phyloP scores from a whole-genome alignment of 1,284 basidiomycete genomes.

The Ceratobasidium sp. region DNA sequence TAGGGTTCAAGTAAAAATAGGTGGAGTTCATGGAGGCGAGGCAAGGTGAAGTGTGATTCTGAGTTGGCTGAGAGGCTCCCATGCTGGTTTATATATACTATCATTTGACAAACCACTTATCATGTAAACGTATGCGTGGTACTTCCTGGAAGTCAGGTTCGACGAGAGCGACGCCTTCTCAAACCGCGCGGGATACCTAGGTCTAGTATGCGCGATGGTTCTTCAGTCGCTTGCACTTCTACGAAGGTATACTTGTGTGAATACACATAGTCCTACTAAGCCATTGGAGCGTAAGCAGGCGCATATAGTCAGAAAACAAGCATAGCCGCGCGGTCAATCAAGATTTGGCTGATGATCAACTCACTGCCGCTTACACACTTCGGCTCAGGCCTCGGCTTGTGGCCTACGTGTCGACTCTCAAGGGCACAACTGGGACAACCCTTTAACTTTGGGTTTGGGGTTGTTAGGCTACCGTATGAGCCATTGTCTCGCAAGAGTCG shows the following conservation, averaged over 20 bases:
- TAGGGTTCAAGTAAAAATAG: not conserved
- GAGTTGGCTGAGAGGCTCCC: not conserved
- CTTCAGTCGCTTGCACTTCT: not conserved
- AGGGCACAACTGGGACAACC: not conserved
- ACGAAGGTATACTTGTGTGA: not conserved
- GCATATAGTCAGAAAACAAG: not conserved
- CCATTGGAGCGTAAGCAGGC: not conserved
- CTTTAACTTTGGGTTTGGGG: slow-evolving; percentile 1
- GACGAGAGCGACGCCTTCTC: not conserved
- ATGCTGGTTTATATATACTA: not conserved
- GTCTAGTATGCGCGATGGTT: not conserved
- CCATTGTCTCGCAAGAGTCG: slow-evolving; percentile 12
- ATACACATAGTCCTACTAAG: not conserved
- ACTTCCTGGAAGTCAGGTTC: not conserved
- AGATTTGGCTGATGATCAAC: not conserved
- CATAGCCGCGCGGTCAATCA: not conserved
- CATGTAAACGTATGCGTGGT: slow-evolving; percentile 1
- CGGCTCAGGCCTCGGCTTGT: not conserved
- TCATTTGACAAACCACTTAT: not conserved
- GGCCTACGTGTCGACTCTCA: slow-evolving; percentile 2
- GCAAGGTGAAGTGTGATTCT: not conserved
- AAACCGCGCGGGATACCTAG: not conserved
- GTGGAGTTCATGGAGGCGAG: not conserved
- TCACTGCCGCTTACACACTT: not conserved
- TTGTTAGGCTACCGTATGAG: not conserved